phyloP scores from a whole-genome alignment of 2,329 filamentous ascomycete species.

The Dactylellina cionopaga region DNA sequence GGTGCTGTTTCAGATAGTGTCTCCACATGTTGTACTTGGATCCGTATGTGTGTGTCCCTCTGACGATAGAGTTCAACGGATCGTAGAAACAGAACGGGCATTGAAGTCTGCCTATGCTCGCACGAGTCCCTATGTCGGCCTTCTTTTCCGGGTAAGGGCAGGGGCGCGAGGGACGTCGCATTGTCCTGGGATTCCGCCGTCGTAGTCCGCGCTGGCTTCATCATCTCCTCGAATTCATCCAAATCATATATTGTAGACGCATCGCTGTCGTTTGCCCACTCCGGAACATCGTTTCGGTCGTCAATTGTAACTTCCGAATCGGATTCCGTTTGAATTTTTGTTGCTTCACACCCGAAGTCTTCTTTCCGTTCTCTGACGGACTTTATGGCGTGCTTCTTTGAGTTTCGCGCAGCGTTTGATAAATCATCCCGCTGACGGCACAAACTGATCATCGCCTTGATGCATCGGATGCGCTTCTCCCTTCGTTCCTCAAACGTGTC shows the following conservation, averaged over 20 bases:
- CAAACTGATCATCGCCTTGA: slow-evolving; percentile 2
- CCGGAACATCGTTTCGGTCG: background rate
- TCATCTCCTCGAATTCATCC: slow-evolving; percentile 4
- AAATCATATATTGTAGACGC: slow-evolving; percentile 2
- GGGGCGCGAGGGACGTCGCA: background rate
- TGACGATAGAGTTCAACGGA: background rate
- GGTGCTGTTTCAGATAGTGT: slow-evolving; percentile 1
- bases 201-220: background rate
- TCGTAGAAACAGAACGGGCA: slow-evolving; percentile 10
- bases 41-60: background rate
- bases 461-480: slow-evolving; percentile 3
- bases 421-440: slow-evolving; percentile 8
- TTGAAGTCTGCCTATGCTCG: background rate
- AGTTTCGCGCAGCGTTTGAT: background rate
- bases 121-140: slow-evolving; percentile 1
- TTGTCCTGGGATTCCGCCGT: background rate
- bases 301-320: background rate
- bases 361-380: background rate
- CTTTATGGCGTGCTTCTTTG: slow-evolving; percentile 3
- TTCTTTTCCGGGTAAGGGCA: background rate
- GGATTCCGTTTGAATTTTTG: background rate
- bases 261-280: background rate
- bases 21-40: slow-evolving; percentile 10
- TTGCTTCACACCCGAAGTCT: background rate
- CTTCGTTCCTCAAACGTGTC: slow-evolving; percentile 2